These are phyloP conservation scores for Tetracladium maxilliforme DNA, from an alignment of 2,329 filamentous ascomycete genomes.

Conservation along the genomic window DNA sequence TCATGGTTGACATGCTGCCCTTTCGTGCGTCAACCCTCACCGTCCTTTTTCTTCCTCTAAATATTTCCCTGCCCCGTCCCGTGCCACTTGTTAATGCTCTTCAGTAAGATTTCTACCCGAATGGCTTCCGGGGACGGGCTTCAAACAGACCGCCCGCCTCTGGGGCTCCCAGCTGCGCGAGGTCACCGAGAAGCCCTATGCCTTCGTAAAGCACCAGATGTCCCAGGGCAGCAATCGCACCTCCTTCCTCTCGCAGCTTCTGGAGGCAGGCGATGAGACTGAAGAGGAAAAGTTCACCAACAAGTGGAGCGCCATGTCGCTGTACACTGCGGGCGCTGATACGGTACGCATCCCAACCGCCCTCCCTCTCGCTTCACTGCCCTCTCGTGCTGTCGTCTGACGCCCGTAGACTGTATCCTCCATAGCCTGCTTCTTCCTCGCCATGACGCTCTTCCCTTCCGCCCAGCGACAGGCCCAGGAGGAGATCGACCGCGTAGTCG, in stretches of 20 bases:
- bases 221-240: constrained; percentile 11
- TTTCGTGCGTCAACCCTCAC: constrained; percentile 19
- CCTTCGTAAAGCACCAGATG: constrained; percentile 25
- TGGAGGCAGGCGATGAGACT: constrained; percentile 16
- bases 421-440: constrained; percentile 21
- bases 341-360: too few relatives aligned
- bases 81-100: neutral
- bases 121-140: constrained; percentile 27
- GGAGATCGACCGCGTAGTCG: constrained; percentile 30
- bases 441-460: constrained; percentile 23
- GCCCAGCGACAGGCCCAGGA: constrained; percentile 28
- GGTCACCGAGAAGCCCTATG: constrained; percentile 22
- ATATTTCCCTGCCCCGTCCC: constrained; percentile 1
- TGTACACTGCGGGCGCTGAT: constrained; percentile 26
- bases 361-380: too few relatives aligned
- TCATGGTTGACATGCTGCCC: constrained; percentile 29
- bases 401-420: constrained; percentile 13
- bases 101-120: constrained; percentile 22
- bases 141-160: constrained; percentile 22
- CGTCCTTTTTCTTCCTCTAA: constrained; percentile 1
- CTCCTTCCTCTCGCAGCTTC: constrained; percentile 23
- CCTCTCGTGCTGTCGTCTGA: too few relatives aligned
- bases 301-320: constrained; percentile 24
- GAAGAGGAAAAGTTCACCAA: constrained; percentile 15
- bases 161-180: constrained; percentile 17